Conservation (phyloP, 768 basidiomycete genomes). For the Antrodiella citrinella region DNA sequence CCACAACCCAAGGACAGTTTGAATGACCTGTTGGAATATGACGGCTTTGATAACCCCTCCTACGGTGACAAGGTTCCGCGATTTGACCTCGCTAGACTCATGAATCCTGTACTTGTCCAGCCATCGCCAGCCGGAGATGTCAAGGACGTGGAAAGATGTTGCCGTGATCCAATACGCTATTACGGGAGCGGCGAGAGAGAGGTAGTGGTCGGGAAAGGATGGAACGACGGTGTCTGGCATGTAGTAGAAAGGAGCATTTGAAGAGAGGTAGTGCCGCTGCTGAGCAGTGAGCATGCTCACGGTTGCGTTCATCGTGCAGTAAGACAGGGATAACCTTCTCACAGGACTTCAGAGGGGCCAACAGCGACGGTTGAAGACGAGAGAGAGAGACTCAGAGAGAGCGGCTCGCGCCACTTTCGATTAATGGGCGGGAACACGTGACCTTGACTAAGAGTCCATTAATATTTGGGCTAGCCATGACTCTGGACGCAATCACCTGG, state of each 20-base stretch:
- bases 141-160: conserved; percentile 74
- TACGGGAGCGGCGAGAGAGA: conserved; percentile 70
- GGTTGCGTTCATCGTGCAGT: conserved; percentile 19
- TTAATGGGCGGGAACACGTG: no score
- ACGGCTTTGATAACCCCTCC: conserved; percentile 73
- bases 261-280: conserved; percentile 16
- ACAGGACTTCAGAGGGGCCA: no score
- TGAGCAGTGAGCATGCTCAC: conserved; percentile 11
- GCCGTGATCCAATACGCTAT: conserved; percentile 81
- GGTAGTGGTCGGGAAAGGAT: conserved; percentile 54
- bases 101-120: conserved; percentile 84
- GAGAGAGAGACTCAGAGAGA: no score
- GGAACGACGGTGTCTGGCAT: conserved; percentile 12
- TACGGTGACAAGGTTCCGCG: conserved; percentile 68
- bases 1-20: conserved; percentile 65
- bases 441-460: no score
- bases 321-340: no score
- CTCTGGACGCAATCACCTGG: no score
- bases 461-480: no score
- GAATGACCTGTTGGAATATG: conserved; percentile 76
- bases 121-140: conserved; percentile 67
- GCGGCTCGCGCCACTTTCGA: no score
- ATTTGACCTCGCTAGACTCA: conserved; percentile 69
- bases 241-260: conserved; percentile 20
- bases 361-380: no score